Percentiles rank a stretch among this genome's conserved stretches.
These are phyloP conservation scores for Tricholoma flavovirens DNA, from an alignment of 768 basidiomycete species.

Conservation along the genomic window DNA sequence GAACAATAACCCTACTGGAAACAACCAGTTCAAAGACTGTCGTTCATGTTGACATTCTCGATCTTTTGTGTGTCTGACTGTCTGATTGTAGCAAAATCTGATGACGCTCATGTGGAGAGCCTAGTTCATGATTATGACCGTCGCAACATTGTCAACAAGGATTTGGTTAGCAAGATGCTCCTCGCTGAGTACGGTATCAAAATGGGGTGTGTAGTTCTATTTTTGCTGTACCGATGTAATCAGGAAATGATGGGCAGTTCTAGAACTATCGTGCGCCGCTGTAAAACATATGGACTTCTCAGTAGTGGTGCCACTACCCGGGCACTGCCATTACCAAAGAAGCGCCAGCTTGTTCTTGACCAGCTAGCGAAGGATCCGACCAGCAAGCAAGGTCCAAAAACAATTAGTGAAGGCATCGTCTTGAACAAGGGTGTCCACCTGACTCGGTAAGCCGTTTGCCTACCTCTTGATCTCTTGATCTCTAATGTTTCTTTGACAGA, in stretches of 20 bases:
- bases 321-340: constrained; percentile 19
- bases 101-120: constrained; percentile 14
- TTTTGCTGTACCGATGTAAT: too few relatives aligned
- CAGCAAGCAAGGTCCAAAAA: constrained; percentile 20
- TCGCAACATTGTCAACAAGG: constrained; percentile 21
- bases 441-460: constrained; percentile 9
- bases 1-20: constrained; percentile 14
- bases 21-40: too few relatives aligned
- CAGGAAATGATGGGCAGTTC: constrained; percentile 12
- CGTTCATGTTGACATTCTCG: constrained; percentile 15
- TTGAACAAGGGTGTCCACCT: constrained; percentile 25
- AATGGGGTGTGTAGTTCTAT: constrained; percentile 19
- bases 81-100: too few relatives aligned
- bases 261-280: constrained; percentile 21
- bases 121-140: constrained; percentile 22
- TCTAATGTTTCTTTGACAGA: background rate
- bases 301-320: constrained; percentile 24
- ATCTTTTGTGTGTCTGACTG: background rate
- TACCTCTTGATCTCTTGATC: background rate
- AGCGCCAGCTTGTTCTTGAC: constrained; percentile 26
- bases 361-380: constrained; percentile 29
- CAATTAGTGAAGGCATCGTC: constrained; percentile 23
- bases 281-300: constrained; percentile 19
- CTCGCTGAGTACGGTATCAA: constrained; percentile 18
- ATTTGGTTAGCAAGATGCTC: constrained; percentile 21